Conservation (phyloP, 805 yeast genomes). For the Suhomyces vadensis region DNA sequence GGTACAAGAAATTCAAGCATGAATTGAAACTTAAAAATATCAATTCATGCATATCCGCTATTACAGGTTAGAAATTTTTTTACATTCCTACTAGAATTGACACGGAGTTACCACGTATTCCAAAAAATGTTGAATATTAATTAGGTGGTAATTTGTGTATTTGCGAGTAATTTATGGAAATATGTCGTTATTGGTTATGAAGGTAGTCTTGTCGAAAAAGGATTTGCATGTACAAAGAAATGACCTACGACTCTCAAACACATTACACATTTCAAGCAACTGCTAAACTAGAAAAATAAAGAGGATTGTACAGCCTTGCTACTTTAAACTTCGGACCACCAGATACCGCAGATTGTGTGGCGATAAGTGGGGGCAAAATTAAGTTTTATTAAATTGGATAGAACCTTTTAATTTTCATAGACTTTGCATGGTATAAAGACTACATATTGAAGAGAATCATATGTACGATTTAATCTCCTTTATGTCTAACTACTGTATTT, state of each 20-base stretch:
- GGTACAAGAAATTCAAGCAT: background rate
- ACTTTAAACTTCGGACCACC: no score
- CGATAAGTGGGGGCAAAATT: no score
- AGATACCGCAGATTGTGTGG: no score
- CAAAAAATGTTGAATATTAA: background rate
- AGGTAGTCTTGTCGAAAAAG: no score
- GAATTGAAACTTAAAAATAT: background rate
- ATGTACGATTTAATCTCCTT: no score
- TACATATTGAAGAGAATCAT: no score
- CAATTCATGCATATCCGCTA: background rate
- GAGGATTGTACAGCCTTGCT: background rate
- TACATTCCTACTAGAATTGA: background rate
- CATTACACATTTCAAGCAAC: background rate
- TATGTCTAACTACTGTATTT: no score
- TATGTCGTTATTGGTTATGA: no score
- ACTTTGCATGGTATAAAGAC: no score
- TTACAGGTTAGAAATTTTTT: background rate
- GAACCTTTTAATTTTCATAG: no score
- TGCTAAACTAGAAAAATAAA: background rate
- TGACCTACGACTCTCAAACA: background rate
- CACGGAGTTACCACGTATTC: background rate
- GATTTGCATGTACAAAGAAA: constrained; percentile 1
- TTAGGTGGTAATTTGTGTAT: background rate
- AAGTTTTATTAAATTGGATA: no score
- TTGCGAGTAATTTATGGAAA: background rate